These are phyloP conservation scores for Mycena floridula DNA, from an alignment of 768 basidiomycete species.

Conservation along the genomic window DNA sequence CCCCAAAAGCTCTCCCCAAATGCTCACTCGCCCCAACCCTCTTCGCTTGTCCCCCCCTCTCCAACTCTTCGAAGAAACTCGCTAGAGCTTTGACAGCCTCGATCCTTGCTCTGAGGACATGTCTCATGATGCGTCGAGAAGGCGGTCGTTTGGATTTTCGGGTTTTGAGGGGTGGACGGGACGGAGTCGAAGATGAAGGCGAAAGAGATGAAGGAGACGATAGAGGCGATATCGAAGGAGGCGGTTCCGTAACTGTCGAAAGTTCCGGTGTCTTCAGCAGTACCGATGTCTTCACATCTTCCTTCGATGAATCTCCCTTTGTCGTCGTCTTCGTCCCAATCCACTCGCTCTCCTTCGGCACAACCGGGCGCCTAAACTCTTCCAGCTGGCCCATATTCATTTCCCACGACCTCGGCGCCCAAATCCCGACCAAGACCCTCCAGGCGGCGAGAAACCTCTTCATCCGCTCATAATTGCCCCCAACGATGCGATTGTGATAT, in stretches of 20 bases:
- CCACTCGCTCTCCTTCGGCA: slow-evolving; percentile 70
- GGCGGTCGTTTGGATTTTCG: slow-evolving; percentile 42
- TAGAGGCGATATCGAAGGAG: slow-evolving; percentile 13
- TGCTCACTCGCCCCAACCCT: too few relatives aligned
- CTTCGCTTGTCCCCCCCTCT: too few relatives aligned
- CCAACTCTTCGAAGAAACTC: slow-evolving; percentile 63
- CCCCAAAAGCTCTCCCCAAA: too few relatives aligned
- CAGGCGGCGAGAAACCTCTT: slow-evolving; percentile 91
- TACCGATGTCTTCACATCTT: neutral
- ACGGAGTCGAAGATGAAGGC: neutral
- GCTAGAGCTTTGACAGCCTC: slow-evolving; percentile 77
- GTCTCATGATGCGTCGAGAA: slow-evolving; percentile 79
- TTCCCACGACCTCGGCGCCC: slow-evolving; percentile 84
- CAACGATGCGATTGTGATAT: slow-evolving; percentile 84
- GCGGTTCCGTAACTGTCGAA: slow-evolving; percentile 3
- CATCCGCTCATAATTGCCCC: slow-evolving; percentile 80
- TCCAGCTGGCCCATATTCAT: slow-evolving; percentile 67
- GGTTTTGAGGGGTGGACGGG: neutral
- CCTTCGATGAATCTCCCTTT: neutral
- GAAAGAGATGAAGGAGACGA: slow-evolving; percentile 14
- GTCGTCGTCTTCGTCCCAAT: slow-evolving; percentile 19
- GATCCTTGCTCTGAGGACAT: slow-evolving; percentile 81
- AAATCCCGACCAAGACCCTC: slow-evolving; percentile 93
- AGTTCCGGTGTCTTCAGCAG: slow-evolving; percentile 17
- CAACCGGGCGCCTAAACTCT: slow-evolving; percentile 61